Evolutionary conservation across 129 eudicot genomes (phyloP).

Genomic region (Saussurea involucrata): DNA sequence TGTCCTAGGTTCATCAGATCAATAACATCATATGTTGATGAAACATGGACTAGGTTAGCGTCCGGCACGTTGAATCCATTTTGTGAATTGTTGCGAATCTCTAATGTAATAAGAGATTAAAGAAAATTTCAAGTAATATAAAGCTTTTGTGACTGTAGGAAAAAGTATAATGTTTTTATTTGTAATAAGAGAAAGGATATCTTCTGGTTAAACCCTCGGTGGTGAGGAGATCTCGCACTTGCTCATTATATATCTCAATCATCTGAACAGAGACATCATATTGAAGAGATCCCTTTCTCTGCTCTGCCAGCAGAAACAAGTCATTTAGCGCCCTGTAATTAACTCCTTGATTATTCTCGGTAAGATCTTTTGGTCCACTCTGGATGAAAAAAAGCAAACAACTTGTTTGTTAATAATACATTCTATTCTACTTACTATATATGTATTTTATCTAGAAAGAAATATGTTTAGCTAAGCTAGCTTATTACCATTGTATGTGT

Average conservation of each 20-base stretch:
- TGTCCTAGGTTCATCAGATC: slow-evolving; percentile 84
- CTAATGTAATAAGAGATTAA: slow-evolving; percentile 63
- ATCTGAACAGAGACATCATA: slow-evolving; percentile 92
- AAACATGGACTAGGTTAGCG: slow-evolving; percentile 75
- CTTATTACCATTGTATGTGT: slow-evolving; percentile 86
- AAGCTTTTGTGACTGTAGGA: background rate
- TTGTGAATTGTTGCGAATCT: slow-evolving; percentile 89
- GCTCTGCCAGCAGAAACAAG: slow-evolving; percentile 74
- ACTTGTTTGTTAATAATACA: background rate
- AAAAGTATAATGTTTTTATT: no score
- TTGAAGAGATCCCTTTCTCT: slow-evolving; percentile 66
- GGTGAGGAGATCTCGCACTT: slow-evolving; percentile 90
- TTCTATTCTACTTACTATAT: background rate
- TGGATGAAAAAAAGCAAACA: slow-evolving; percentile 20
- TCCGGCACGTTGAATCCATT: slow-evolving; percentile 91
- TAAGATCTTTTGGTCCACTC: slow-evolving; percentile 94
- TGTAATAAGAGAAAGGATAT: slow-evolving; percentile 55
- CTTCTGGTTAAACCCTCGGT: slow-evolving; percentile 69
- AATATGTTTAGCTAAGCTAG: slow-evolving; percentile 4
- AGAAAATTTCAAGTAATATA: slow-evolving; percentile 17
- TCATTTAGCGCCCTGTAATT: slow-evolving; percentile 86
- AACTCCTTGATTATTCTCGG: slow-evolving; percentile 76
- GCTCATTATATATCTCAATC: slow-evolving; percentile 97
- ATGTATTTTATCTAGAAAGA: background rate
- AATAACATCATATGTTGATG: slow-evolving; percentile 80